Percentiles rank a stretch among this genome's conserved stretches.
Evolutionary conservation across 2,329 filamentous ascomycete species (phyloP).

Genomic region (Paracorniculantispora psalliotae): DNA sequence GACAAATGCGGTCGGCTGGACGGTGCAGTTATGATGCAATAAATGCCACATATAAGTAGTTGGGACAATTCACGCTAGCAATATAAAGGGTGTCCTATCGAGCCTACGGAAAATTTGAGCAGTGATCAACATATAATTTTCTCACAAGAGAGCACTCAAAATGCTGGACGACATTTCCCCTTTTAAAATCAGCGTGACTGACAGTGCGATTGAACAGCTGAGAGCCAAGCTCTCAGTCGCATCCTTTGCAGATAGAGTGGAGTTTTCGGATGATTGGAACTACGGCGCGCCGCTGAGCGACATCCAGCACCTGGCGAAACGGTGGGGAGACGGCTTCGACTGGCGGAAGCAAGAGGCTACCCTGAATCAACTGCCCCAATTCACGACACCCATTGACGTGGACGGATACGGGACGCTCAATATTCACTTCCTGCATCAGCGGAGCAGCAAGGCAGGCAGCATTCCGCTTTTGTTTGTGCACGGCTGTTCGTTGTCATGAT

Average conservation of each 20-base stretch:
- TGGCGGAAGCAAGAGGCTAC: constrained; percentile 56
- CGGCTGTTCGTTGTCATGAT: constrained; percentile 41
- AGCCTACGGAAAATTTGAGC: no score
- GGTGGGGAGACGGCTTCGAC: constrained; percentile 48
- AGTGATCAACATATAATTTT: no score
- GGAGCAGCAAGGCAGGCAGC: constrained; percentile 43
- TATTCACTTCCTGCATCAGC: constrained; percentile 61
- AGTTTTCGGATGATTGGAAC: constrained; percentile 30
- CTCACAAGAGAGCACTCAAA: no score
- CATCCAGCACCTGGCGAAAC: constrained; percentile 30
- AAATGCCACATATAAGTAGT: neutral
- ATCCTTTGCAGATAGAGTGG: constrained; percentile 25
- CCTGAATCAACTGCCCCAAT: constrained; percentile 57
- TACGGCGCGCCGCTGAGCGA: constrained; percentile 30
- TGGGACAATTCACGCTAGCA: neutral
- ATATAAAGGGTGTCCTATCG: no score
- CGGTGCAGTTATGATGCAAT: neutral
- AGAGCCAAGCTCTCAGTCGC: constrained; percentile 28
- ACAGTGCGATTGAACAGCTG: constrained; percentile 25
- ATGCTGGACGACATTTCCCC: constrained; percentile 23
- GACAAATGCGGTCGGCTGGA: no score
- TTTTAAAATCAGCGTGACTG: constrained; percentile 31
- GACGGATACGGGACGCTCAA: constrained; percentile 54
- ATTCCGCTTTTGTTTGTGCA: constrained; percentile 64
- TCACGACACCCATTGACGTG: constrained; percentile 45